Evolutionary conservation across 1,139 yeast species (phyloP).

Genomic region (Nakaseomyces glabratus): DNA sequence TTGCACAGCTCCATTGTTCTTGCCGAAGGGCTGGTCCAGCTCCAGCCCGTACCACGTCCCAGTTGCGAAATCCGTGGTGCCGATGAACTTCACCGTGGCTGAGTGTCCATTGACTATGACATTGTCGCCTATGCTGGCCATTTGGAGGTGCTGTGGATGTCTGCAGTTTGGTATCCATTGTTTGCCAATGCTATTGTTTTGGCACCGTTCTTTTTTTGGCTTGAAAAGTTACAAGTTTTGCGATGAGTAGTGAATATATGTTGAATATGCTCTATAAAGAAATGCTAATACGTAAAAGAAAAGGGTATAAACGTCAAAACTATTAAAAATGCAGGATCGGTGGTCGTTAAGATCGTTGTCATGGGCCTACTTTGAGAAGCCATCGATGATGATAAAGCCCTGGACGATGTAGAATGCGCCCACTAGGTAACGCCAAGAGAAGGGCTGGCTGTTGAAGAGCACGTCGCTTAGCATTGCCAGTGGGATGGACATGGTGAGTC

Average conservation of each 20-base stretch:
- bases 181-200: no score
- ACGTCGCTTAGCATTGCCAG: conserved; percentile 89
- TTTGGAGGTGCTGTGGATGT: no score
- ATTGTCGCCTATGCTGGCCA: not conserved
- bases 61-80: conserved; percentile 48
- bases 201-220: no score
- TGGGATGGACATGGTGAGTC: conserved; percentile 83
- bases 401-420: conserved; percentile 46
- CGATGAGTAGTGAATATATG: no score
- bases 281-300: no score
- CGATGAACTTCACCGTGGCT: conserved; percentile 37
- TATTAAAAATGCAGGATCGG: no score
- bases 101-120: not conserved
- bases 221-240: no score
- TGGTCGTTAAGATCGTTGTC: no score
- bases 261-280: no score
- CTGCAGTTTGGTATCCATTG: no score
- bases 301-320: no score
- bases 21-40: conserved; percentile 54
- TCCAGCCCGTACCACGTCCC: conserved; percentile 79
- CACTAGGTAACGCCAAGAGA: conserved; percentile 53
- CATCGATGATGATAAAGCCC: conserved; percentile 5
- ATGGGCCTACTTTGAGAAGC: conserved; percentile 1
- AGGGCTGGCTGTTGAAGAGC: conserved; percentile 53
- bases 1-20: conserved; percentile 68